Base-by-base conservation (phyloP, 2,329 filamentous ascomycete genomes). In the Nothopassalora personata region DNA sequence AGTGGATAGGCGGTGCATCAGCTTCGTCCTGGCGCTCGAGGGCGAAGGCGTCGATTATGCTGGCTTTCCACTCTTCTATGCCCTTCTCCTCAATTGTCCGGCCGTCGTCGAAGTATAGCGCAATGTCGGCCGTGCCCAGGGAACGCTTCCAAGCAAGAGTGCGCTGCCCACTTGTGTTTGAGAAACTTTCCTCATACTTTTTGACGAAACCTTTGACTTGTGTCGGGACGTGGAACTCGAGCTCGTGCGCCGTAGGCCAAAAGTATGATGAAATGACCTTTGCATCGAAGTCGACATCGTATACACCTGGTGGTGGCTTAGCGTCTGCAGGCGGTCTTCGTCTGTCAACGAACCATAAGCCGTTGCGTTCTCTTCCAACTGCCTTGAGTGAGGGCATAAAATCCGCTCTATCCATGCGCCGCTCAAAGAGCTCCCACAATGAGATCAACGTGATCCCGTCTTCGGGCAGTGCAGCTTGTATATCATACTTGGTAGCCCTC, bases 221-320 rank as follows among this genome's bases (percentile, higher is more conserved):
- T 0, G 73, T 60, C 0, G 90, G 90, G 3, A 91, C 77, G 23
- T 76, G 72, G 70, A 91, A 91, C 2, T 80, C 78, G 58, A 90
- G 87, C 60, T 86, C 83, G 53, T 89, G 84, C 23, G 96, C 79
- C 9, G 86, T 83, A 0, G 94, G 94, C 94, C 94, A 99, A 79
- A 95, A 99, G 62, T 96, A 86, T 23, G 91, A 85, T 0, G 92
- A 97, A 5, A 97, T 79, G 54, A 97, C 93, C 71, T 94, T 92
- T 31, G 61, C 59, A 19, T 66, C 59, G 56, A 68, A 66, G 13
- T 59, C 31, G 10, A 57, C n/a, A 7, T 43, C 45, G 15, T 11
- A 45, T n/a, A 33, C 50, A 27, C 47, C 19, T 36, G 57, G 39
- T 9, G 36, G 18, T 33, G 18, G 19, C n/a, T 18, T 15, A 8